Base-by-base conservation (phyloP, 257 asterid species). In the Leptodermis oblonga region DNA sequence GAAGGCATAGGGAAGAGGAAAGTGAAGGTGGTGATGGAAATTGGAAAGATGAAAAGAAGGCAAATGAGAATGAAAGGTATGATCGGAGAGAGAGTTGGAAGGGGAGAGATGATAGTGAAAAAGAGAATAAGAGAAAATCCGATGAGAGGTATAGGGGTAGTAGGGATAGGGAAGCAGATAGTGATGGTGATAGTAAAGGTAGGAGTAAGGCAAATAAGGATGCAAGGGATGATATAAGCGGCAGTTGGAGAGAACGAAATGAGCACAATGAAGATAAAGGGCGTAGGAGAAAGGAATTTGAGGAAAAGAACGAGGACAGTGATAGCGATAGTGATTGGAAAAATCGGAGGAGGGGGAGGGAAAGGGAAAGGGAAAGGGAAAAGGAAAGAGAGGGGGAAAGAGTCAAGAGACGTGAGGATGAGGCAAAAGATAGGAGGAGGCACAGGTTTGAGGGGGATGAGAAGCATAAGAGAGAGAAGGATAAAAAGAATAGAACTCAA, bases 371-470 rank as follows among this genome's bases (percentile, higher is more conserved):
- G n/a, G n/a, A n/a, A n/a, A n/a, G n/a, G n/a, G n/a, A n/a, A n/a
- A n/a, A n/a, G n/a, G n/a, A n/a, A n/a, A n/a, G n/a, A n/a, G 81
- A 74, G 77, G 68, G 48, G 82, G 69, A 62, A 75, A 72, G 65
- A 36, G 79, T 33, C 76, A 74, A 31, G 62, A 68, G 18, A 66
- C 51, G 64, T 18, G 82, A 73, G 43, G 78, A 77, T 69, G 43
- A 13, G 25, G 56, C 72, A 75, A 79, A 48, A 73, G 86, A 79
- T 60, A 33, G 62, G 67, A 68, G 61, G 36, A 75, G 83, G 79
- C 52, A 78, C 41, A 26, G 72, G 81, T 59, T 74, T 39, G 80
- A 68, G 9, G 63, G 63, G 53, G 76, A 73, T 71, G 76, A 70
- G 46, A 77, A 69, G 69, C 71, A 46, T 71, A 65, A 69, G 70